Conservation (phyloP, 768 basidiomycete species). For the Panaeolus cyanescens region DNA sequence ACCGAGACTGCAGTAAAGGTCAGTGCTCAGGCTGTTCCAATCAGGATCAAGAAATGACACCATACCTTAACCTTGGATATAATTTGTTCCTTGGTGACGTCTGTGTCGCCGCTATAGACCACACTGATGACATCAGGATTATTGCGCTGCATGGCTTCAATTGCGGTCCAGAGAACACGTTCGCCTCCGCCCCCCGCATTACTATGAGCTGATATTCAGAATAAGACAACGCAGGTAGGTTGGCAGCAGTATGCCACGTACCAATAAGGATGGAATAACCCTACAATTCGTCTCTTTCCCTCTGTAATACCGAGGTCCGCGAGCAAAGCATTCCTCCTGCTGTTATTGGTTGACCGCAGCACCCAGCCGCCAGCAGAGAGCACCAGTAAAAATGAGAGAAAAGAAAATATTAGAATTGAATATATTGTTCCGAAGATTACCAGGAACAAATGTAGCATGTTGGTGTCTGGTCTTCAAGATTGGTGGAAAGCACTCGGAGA, state of each 20-base stretch:
- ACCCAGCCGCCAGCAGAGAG: conserved; percentile 9
- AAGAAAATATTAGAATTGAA: neutral
- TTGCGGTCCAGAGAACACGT: conserved; percentile 91
- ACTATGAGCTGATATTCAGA: conserved; percentile 44
- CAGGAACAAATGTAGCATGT: neutral
- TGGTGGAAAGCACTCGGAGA: neutral
- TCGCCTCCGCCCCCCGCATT: conserved; percentile 98
- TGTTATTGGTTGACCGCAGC: conserved; percentile 18
- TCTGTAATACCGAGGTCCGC: conserved; percentile 23
- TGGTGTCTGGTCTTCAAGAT: neutral
- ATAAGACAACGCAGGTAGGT: conserved; percentile 28
- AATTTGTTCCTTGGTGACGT: conserved; percentile 79
- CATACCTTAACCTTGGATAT: conserved; percentile 77
- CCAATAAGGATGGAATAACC: conserved; percentile 98
- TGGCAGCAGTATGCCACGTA: conserved; percentile 34
- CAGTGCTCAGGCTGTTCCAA: neutral
- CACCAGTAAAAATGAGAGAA: neutral
- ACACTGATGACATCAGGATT: conserved; percentile 68
- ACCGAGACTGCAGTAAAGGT: conserved; percentile 57
- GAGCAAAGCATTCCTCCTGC: conserved; percentile 19
- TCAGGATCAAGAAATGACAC: neutral
- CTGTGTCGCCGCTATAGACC: conserved; percentile 89
- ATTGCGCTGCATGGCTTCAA: conserved; percentile 71
- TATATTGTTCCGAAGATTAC: neutral
- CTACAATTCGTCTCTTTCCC: conserved; percentile 48